Conservation (phyloP, 129 eudicot genomes). For the Tagetes patula region DNA sequence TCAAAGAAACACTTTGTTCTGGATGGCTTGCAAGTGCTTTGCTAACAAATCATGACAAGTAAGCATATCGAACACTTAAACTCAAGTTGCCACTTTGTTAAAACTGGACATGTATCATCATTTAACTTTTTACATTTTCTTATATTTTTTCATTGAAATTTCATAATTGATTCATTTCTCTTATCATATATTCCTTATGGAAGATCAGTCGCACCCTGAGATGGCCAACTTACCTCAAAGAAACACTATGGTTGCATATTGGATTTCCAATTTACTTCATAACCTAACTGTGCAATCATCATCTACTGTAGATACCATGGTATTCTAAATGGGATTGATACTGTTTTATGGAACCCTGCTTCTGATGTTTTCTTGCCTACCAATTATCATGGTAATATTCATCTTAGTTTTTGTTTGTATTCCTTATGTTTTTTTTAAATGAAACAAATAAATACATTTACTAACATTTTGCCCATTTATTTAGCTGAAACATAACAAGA, state of each 20-base stretch:
- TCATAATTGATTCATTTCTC: constrained; percentile 3
- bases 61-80: constrained; percentile 19
- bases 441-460: neutral
- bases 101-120: neutral
- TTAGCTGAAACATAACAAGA: constrained; percentile 7
- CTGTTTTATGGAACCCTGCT: constrained; percentile 81
- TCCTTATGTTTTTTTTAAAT: neutral
- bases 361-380: constrained; percentile 69
- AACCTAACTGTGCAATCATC: constrained; percentile 8
- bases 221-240: constrained; percentile 33
- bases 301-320: constrained; percentile 57
- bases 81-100: neutral
- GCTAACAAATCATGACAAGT: constrained; percentile 66
- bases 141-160: constrained; percentile 1
- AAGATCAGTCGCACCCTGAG: constrained; percentile 58
- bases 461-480: neutral
- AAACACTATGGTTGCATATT: neutral
- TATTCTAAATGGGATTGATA: constrained; percentile 80
- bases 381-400: constrained; percentile 61
- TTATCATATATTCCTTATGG: constrained; percentile 28
- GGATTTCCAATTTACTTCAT: neutral
- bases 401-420: neutral
- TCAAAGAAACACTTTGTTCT: constrained; percentile 75
- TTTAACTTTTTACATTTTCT: constrained; percentile 8
- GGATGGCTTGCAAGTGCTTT: constrained; percentile 87